phyloP scores from a whole-genome alignment of 108 stramenopile species.

The Heterococcus sp. region DNA sequence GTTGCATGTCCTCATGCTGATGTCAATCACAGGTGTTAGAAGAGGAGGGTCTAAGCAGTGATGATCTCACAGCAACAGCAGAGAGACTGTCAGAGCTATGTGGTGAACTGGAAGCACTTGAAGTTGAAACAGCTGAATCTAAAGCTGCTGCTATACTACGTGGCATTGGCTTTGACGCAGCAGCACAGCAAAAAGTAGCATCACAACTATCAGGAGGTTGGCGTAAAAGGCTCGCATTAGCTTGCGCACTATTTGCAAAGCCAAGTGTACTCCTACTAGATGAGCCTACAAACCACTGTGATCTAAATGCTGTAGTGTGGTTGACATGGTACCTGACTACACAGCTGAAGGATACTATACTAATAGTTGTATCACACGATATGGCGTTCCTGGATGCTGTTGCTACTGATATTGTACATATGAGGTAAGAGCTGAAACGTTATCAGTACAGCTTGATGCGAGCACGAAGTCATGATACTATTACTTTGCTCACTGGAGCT shows the following conservation, averaged over 20 bases:
- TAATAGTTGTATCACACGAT: conserved; percentile 91
- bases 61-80: background rate
- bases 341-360: conserved; percentile 75
- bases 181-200: conserved; percentile 71
- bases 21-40: background rate
- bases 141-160: conserved; percentile 63
- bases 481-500: too few species aligned
- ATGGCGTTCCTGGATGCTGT: conserved; percentile 86
- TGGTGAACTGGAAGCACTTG: background rate
- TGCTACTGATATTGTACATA: conserved; percentile 65
- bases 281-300: conserved; percentile 73
- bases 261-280: conserved; percentile 66
- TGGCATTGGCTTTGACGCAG: conserved; percentile 80
- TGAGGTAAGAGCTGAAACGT: background rate
- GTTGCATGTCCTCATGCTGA: too few species aligned
- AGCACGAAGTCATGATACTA: too few species aligned
- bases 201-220: conserved; percentile 80
- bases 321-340: conserved; percentile 68
- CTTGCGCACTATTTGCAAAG: conserved; percentile 81
- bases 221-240: conserved; percentile 94
- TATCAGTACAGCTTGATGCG: too few species aligned
- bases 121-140: conserved; percentile 88
- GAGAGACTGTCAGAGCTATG: background rate
- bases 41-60: background rate
- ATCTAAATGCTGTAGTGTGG: conserved; percentile 92